Evolutionary conservation across 345 rosid genomes (phyloP).

Genomic region (Gossypium bickii): DNA sequence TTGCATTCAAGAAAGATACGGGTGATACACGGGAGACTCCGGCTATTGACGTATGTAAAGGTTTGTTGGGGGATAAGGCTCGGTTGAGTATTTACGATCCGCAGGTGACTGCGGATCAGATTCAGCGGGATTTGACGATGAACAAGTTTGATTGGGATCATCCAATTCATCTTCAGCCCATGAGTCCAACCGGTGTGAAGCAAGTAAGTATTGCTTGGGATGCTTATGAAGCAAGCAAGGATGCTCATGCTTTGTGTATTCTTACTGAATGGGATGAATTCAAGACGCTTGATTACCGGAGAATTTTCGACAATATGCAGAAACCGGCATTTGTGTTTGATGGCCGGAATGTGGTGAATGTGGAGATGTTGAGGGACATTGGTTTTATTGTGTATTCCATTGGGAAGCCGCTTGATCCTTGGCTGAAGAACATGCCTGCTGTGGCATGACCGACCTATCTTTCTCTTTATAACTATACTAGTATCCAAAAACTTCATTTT

Average conservation of each 20-base stretch:
- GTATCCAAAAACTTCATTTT: too few species aligned
- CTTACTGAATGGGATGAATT: slow-evolving; percentile 86
- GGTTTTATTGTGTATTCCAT: slow-evolving; percentile 73
- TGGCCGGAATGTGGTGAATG: slow-evolving; percentile 60
- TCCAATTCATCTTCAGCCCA: slow-evolving; percentile 67
- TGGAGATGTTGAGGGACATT: slow-evolving; percentile 53
- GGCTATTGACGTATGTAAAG: slow-evolving; percentile 79
- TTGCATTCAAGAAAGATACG: slow-evolving; percentile 85
- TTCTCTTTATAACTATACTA: too few species aligned
- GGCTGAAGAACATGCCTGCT: slow-evolving; percentile 7
- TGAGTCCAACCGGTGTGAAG: slow-evolving; percentile 49
- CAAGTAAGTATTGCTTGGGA: slow-evolving; percentile 62
- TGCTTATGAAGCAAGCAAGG: slow-evolving; percentile 66
- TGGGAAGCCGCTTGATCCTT: slow-evolving; percentile 18
- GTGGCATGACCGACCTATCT: background rate
- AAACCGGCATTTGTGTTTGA: slow-evolving; percentile 79
- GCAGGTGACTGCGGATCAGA: slow-evolving; percentile 70
- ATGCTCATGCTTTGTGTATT: slow-evolving; percentile 71
- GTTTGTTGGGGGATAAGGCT: slow-evolving; percentile 68
- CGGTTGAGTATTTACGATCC: slow-evolving; percentile 71
- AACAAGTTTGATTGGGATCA: slow-evolving; percentile 80
- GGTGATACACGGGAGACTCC: slow-evolving; percentile 86
- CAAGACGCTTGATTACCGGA: slow-evolving; percentile 64
- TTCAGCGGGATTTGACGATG: slow-evolving; percentile 63
- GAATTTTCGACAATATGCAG: slow-evolving; percentile 63